Conservation (phyloP, 2,329 filamentous ascomycete species). For the Seiridium cupressi region DNA sequence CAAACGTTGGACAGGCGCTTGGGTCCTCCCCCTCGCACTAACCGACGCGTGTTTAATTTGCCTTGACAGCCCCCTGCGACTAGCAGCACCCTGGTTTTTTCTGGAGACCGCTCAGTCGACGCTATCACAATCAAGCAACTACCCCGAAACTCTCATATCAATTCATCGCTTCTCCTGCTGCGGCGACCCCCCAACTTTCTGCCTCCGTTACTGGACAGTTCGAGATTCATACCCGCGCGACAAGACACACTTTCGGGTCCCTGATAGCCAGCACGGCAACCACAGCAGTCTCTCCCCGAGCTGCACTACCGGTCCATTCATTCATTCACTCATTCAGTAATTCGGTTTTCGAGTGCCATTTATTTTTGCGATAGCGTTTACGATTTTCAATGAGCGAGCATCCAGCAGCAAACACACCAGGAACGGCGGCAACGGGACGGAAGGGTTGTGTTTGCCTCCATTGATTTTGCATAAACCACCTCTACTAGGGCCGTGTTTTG, state of each 20-base stretch:
- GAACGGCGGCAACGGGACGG: neutral
- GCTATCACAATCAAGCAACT: conserved; percentile 32
- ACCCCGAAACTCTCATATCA: conserved; percentile 9
- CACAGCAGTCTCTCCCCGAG: too few relatives aligned
- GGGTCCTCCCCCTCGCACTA: conserved; percentile 10
- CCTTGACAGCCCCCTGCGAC: conserved; percentile 15
- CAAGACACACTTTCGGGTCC: conserved; percentile 1
- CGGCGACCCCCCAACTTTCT: conserved; percentile 7
- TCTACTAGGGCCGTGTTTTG: conserved; percentile 7
- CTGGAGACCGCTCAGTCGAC: conserved; percentile 13
- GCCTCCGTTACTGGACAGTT: neutral
- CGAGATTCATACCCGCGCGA: neutral
- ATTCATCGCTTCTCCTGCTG: neutral
- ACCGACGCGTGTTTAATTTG: conserved; percentile 37
- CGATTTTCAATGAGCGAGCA: neutral
- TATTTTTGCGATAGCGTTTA: conserved; percentile 1
- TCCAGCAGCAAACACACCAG: neutral
- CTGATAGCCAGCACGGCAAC: neutral
- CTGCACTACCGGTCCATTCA: neutral
- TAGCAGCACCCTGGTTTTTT: conserved; percentile 12
- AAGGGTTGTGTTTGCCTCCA: neutral
- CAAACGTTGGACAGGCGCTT: conserved; percentile 4
- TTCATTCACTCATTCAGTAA: neutral
- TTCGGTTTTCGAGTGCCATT: neutral
- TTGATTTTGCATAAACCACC: conserved; percentile 1